Base-by-base conservation (phyloP, 305 asterid species). In the Ajuga reptans region DNA sequence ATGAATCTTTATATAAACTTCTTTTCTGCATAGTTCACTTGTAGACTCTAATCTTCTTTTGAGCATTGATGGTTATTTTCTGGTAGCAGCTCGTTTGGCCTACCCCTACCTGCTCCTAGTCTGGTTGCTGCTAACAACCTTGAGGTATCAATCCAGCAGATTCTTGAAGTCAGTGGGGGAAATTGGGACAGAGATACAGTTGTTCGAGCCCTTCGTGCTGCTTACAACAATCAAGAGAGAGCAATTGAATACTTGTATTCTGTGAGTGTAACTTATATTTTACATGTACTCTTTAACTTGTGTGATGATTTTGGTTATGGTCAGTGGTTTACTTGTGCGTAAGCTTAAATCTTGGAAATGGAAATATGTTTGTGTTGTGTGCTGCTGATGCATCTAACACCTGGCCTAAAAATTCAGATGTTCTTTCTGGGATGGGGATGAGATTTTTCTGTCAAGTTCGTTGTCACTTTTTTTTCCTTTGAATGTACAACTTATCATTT, bases 121-220 rank as follows among this genome's bases (percentile, higher is more conserved):
- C 78, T 87, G 12, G 89, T 84, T 73, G 89, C 93, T 68, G 98
- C 89, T 6, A 87, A 45, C 72, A 87, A 78, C 77, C 87, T 91
- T 41, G 97, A 87, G 50, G 86, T 79, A 60, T 14, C 90, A 1
- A 69, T 91, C 72, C 96, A 84, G 81, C 92, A 89, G 84, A 84
- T 91, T 67, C 89, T 92, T 69, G 93, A 88, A 71, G 82, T 89
- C 89, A 96, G 98, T 47, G 96, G 96, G 21, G 98, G 96, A 61
- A 83, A 66, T 37, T 92, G 98, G 98, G 93, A 92, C 68, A 74
- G 95, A 71, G 96, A 88, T 27, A 86, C 86, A n/a, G 96, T 92
- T 71, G 83, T 89, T 53, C 84, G 94, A 46, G 96, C 98, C 15
- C 85, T 92, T 58, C 89, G 88, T 71, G 95, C 95, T 74, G 96